A percentile compares a stretch with the other conserved stretches of the same genome.
Evolutionary conservation across 768 basidiomycete species (phyloP).

Genomic region (Leccinum variicolor): DNA sequence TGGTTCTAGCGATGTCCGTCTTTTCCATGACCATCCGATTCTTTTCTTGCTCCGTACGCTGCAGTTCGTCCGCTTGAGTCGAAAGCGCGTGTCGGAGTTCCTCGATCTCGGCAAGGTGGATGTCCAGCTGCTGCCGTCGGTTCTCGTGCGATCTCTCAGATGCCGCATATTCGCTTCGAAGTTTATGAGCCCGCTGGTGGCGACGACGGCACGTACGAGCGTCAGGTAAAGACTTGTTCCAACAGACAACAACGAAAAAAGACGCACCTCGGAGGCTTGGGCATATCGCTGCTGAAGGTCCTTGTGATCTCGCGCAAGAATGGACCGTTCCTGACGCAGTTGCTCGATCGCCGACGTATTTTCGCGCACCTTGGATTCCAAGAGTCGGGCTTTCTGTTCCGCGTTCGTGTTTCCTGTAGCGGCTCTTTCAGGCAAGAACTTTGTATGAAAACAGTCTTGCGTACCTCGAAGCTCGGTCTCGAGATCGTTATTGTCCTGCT

Average conservation of each 20-base stretch:
- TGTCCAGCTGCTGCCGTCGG: conserved; percentile 70
- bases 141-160: conserved; percentile 69
- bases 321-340: conserved; percentile 71
- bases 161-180: conserved; percentile 57
- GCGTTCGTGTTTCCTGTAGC: conserved; percentile 55
- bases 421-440: neutral
- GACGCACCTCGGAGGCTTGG: neutral
- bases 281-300: neutral
- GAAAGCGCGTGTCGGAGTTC: conserved; percentile 69
- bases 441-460: conserved; percentile 11
- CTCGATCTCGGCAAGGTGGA: conserved; percentile 68
- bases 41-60: conserved; percentile 62
- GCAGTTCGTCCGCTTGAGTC: conserved; percentile 58
- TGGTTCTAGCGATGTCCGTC: conserved; percentile 59
- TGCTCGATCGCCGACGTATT: conserved; percentile 70
- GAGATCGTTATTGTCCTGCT: conserved; percentile 69
- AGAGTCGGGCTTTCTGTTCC: conserved; percentile 70
- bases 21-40: conserved; percentile 59
- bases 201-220: neutral
- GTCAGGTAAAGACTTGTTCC: neutral
- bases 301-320: conserved; percentile 68
- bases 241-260: neutral
- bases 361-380: conserved; percentile 65
- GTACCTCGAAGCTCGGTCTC: conserved; percentile 72
- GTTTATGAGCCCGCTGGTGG: conserved; percentile 53